A percentile compares a stretch with the other conserved stretches of the same genome.
These are phyloP conservation scores for Blastobotrys buckinghamii DNA, from an alignment of 1,139 yeast genomes.

Conservation along the genomic window DNA sequence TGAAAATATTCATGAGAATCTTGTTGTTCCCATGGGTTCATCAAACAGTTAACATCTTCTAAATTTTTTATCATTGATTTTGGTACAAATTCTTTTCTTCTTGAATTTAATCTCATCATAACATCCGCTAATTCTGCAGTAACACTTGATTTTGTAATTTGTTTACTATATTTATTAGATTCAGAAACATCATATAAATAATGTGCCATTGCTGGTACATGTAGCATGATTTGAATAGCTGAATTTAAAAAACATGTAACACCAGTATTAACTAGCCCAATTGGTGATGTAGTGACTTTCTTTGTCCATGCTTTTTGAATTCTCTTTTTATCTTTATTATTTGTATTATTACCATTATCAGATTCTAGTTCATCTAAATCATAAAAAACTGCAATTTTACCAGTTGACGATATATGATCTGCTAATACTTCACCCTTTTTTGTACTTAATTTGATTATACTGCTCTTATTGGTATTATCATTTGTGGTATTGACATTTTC, in stretches of 20 bases:
- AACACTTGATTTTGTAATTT: slow-evolving; percentile 50
- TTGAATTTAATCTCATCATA: slow-evolving; percentile 49
- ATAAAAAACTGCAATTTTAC: slow-evolving; percentile 17
- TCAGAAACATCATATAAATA: slow-evolving; percentile 61
- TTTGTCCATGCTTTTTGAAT: slow-evolving; percentile 52
- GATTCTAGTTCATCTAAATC: slow-evolving; percentile 29
- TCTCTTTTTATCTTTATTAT: slow-evolving; percentile 30
- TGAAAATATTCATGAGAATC: slow-evolving; percentile 96
- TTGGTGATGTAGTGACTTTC: slow-evolving; percentile 55
- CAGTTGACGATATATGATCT: slow-evolving; percentile 6
- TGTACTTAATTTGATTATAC: neutral
- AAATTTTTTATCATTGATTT: slow-evolving; percentile 64
- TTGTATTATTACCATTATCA: slow-evolving; percentile 29
- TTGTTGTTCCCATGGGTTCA: slow-evolving; percentile 97
- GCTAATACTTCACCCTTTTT: neutral
- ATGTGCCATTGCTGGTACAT: slow-evolving; percentile 85
- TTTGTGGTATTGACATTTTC: neutral
- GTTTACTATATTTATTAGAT: slow-evolving; percentile 31
- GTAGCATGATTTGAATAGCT: slow-evolving; percentile 85
- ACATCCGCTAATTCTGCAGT: slow-evolving; percentile 69
- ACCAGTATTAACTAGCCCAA: slow-evolving; percentile 84
- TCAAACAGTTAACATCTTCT: slow-evolving; percentile 88
- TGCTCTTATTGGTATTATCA: neutral
- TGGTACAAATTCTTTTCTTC: slow-evolving; percentile 40
- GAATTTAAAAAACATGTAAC: slow-evolving; percentile 97